Base-by-base conservation (phyloP, 208 protist species). In the Cochliopodium minus region DNA sequence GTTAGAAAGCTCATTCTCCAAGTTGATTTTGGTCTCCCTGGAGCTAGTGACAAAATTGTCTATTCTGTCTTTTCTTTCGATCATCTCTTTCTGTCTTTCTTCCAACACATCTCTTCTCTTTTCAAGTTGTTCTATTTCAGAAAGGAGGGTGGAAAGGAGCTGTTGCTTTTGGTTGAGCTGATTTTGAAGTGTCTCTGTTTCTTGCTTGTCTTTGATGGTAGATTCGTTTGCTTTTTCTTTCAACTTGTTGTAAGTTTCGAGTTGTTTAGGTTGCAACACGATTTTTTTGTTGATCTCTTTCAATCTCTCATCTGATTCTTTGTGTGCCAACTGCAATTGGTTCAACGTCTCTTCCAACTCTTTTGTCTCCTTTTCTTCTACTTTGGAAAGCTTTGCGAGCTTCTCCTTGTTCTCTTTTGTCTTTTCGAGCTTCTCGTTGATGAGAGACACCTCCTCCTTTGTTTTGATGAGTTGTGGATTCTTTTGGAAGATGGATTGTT, bases 311-410 rank as follows among this genome's bases (percentile, higher is more conserved):
- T 80, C 57, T 79, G 71, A 57, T 77, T 82, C 35, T 23, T 33
- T 20, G 6, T 23, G 10, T 43, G 71, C 39, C 66, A 79, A 79
- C 67, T 93, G 76, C 4, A 73, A 57, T 28, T 74, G 52, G 26
- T 73, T 75, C 22, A 89, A 80, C 35, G 67, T 56, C 5, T 55
- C 1, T 28, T 69, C 29, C 3, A 69, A 66, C 30, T 72, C 64
- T 49, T 85, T 79, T 61, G 91, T 72, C 11, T 84, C 75, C 23
- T 78, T 72, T 23, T 79, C 23, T 17, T 61, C n/a, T n/a, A n/a
- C n/a, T n/a, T n/a, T n/a, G n/a, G n/a, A n/a, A n/a, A n/a, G n/a
- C n/a, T n/a, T n/a, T n/a, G n/a, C n/a, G 69, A 29, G 78, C 71
- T 43, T 79, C 64, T 62, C 81, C 70, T 1, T 32, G 26, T 33